phyloP scores from a whole-genome alignment of 805 yeast species.

The Wickerhamiella dianesei region DNA sequence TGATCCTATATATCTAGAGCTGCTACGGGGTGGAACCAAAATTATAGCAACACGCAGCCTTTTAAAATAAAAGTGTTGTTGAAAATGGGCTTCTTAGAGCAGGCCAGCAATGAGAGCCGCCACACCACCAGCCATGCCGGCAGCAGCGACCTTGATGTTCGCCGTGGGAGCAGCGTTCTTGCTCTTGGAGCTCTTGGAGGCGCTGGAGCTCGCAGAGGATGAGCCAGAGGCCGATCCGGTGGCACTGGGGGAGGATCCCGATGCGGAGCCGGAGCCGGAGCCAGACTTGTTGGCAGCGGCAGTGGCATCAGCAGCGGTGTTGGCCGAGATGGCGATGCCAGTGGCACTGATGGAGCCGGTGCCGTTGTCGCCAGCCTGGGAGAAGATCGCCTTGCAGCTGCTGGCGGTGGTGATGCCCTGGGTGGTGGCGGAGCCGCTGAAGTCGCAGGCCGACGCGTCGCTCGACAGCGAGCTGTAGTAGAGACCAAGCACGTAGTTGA shows the following conservation, averaged over 20 bases:
- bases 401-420: slow-evolving; percentile 32
- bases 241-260: slow-evolving; percentile 1
- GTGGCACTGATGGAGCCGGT: slow-evolving; percentile 38
- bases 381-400: slow-evolving; percentile 38
- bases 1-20: not conserved
- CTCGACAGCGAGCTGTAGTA: slow-evolving; percentile 42
- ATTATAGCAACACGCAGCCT: not conserved
- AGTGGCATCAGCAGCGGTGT: slow-evolving; percentile 18
- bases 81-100: slow-evolving; percentile 6
- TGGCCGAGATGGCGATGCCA: slow-evolving; percentile 25
- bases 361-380: slow-evolving; percentile 60
- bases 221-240: slow-evolving; percentile 8
- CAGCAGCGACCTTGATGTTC: slow-evolving; percentile 11
- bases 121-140: slow-evolving; percentile 15
- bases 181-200: slow-evolving; percentile 28
- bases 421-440: slow-evolving; percentile 54
- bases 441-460: slow-evolving; percentile 47
- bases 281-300: slow-evolving; percentile 7
- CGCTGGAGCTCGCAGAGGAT: slow-evolving; percentile 6
- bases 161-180: slow-evolving; percentile 25
- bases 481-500: slow-evolving; percentile 50
- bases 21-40: not conserved
- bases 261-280: slow-evolving; percentile 4
- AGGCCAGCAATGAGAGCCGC: slow-evolving; percentile 14
- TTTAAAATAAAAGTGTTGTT: not conserved